Evolutionary conservation across 2,329 filamentous ascomycete species (phyloP).

Genomic region (Trichoderma koningiopsis): DNA sequence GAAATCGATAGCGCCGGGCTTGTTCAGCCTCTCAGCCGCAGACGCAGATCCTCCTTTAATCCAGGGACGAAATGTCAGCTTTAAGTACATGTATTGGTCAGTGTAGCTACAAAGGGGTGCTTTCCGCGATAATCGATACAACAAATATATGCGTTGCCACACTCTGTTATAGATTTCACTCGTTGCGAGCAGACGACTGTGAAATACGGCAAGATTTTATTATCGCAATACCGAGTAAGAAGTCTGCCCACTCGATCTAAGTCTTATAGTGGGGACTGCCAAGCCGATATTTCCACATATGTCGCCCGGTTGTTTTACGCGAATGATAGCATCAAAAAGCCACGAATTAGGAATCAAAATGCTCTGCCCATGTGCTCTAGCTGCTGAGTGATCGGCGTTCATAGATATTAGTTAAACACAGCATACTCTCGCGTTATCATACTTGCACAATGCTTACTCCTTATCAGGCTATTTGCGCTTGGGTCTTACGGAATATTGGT

Average conservation of each 20-base stretch:
- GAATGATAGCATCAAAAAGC: not conserved
- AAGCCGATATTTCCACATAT: not conserved
- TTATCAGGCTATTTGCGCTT: too few species aligned
- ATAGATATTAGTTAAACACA: too few species aligned
- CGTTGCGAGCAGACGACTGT: not conserved
- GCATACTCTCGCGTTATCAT: too few species aligned
- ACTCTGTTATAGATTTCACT: not conserved
- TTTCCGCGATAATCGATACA: not conserved
- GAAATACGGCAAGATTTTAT: not conserved
- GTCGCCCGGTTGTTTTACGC: not conserved
- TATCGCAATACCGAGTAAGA: too few species aligned
- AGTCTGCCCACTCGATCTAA: not conserved
- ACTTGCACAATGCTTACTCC: too few species aligned
- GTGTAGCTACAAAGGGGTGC: not conserved
- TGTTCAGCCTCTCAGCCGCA: not conserved
- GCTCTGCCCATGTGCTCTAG: too few species aligned
- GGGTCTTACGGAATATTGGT: too few species aligned
- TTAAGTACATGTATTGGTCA: too few species aligned
- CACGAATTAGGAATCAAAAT: too few species aligned
- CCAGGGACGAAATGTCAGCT: not conserved
- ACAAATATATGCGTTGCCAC: not conserved
- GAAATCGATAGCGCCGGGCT: not conserved
- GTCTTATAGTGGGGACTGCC: not conserved
- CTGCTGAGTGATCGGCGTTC: too few species aligned
- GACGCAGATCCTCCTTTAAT: not conserved